Conservation (phyloP, 108 stramenopile genomes). For the Schizochytrium sp. region DNA sequence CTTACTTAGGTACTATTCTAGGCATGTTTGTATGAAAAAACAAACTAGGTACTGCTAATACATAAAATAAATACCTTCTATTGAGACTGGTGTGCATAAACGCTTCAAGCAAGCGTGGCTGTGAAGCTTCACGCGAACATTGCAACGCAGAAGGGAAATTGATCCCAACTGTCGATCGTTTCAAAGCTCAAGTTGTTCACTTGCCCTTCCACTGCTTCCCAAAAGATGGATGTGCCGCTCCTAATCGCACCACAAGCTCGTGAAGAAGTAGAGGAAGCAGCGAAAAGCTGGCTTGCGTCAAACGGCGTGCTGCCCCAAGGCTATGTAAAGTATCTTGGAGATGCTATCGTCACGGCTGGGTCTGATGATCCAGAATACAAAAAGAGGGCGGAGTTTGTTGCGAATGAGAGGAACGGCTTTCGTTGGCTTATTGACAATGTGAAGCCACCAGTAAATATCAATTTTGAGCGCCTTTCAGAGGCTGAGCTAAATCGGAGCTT, state of each 20-base stretch:
- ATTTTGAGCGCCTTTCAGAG: background rate
- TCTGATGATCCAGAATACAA: slow-evolving; percentile 9
- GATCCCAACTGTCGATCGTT: no score
- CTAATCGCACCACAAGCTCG: background rate
- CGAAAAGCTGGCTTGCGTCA: background rate
- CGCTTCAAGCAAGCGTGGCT: no score
- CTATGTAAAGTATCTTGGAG: background rate
- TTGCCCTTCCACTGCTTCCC: no score
- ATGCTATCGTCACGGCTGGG: slow-evolving; percentile 4
- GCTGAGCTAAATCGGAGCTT: slow-evolving; percentile 39
- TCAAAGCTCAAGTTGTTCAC: no score
- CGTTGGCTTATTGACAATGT: slow-evolving; percentile 56
- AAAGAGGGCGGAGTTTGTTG: background rate
- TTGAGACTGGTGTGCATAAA: no score
- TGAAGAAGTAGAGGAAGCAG: background rate
- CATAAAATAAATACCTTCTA: no score
- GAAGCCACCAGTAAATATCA: slow-evolving; percentile 11
- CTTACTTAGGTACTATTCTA: no score
- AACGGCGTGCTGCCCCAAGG: slow-evolving; percentile 23
- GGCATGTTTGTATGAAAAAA: no score
- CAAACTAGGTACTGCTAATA: no score
- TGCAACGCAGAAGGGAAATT: no score
- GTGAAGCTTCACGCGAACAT: no score
- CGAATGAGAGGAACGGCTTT: background rate
- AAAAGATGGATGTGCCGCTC: background rate